Base-by-base conservation (phyloP, 2,329 filamentous ascomycete genomes). In the Chaetomiaceae sp. region DNA sequence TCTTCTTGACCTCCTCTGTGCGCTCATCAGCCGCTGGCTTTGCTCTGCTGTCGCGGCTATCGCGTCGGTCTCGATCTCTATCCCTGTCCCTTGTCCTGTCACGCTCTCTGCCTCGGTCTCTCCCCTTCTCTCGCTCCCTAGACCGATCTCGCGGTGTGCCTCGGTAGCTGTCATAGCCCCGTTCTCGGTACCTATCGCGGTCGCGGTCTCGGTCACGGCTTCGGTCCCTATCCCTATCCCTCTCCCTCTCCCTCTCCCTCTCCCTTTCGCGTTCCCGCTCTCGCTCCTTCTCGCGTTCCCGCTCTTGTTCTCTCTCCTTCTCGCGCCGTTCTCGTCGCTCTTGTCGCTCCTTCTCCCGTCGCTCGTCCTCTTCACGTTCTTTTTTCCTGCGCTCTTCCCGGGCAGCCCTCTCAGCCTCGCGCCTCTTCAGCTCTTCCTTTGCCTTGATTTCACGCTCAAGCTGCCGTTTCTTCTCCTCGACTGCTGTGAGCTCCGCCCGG, bases 381-480 rank as follows among this genome's bases (percentile, higher is more conserved):
- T 68, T 58, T 45, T 60, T 62, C 10, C 59, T 57, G 5, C 61
- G 58, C 11, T 60, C 60, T 39, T 66, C 64, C 8, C 60, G 57
- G 9, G 59, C 60, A 19, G 58, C 60, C 15, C 58, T 58, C 50
- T 66, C 64, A 17, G 60, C 62, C 38, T 66, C 65, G 3, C 60
- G 59, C 30, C 58, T 57, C 47, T 60, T 62, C 27, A 50, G 47
- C 15, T 62, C 62, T 64, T 72, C 60, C 66, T 70, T 59, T 62
- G 72, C 58, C 65, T 73, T 74, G 65, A 78, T 74, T 59, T 82
- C 75, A 20, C 69, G 70, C 33, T 76, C 75, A 35, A 80, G 76
- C 44, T 75, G 73, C 22, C 70, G 70, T 58, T 80, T 80, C 62
- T 83, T 78, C 58, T 78, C 81, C 45, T 83, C 74, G 27, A 79